Base-by-base conservation (phyloP, 2,329 filamentous ascomycete species). In the Fusarium coffeatum region DNA sequence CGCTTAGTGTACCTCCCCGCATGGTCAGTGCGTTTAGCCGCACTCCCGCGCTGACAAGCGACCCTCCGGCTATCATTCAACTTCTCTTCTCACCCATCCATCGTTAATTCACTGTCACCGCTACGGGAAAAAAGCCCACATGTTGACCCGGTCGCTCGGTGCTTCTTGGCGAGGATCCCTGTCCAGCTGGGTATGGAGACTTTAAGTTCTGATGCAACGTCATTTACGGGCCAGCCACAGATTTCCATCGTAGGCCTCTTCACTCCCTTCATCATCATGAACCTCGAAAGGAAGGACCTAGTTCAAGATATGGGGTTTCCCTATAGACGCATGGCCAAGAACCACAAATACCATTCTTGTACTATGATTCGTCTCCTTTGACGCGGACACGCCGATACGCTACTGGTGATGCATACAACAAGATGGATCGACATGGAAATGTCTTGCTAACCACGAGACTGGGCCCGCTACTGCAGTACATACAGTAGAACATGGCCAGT, bases 121-220 rank as follows among this genome's bases (percentile, higher is more conserved):
- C 59, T 65, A 45, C 42, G 30, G 57, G 34, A 11, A 28, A 23
- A 42, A n/a, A 54, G 42, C 15, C 45, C 60, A 57, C 47, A 56
- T 46, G 18, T 42, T 16, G 41, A 51, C 54, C 66, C 61, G 30
- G 43, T 25, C 51, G 22, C 40, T 67, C 45, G 66, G 66, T 37
- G 53, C 27, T 66, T 66, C 66, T 68, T 56, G 50, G 59, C 53
- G 8, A 48, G 27, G n/a, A 71, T 62, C 69, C 69, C 55, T 72
- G 69, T 48, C 64, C 69, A 72, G 69, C 69, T 72, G 69, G 69
- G 67, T 56, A 61, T 70, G 69, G 55, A 53, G 46, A 43, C 43
- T 53, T 70, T 60, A 55, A 37, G 63, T 68, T 70, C 59, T 70
- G 55, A 70, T 56, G 46, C 63, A 43, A 51, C 51, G 50, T 70